Conservation (phyloP, 257 asterid species). For the Henckelia pumila region DNA sequence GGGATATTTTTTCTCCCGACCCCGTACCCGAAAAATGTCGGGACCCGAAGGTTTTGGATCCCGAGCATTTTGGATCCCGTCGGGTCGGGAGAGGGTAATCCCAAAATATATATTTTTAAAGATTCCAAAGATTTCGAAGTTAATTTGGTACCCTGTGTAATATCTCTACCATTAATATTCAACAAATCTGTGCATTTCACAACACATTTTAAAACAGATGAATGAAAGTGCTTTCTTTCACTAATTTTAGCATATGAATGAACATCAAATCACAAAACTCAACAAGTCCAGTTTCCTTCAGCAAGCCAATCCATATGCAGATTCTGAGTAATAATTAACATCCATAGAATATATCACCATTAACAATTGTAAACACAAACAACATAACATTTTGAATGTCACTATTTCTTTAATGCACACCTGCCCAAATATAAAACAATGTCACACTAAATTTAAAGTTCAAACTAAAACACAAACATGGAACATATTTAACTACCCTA, state of each 20-base stretch:
- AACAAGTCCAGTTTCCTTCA: no score
- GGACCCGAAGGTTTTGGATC: no score
- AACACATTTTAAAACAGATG: not conserved
- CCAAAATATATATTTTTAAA: no score
- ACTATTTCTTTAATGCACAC: not conserved
- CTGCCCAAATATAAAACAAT: not conserved
- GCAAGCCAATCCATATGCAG: not conserved
- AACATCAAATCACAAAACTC: not conserved
- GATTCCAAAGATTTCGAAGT: no score
- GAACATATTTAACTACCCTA: conserved; percentile 51
- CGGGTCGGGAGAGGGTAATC: no score
- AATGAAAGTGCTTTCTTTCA: not conserved
- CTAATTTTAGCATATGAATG: not conserved
- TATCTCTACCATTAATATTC: not conserved
- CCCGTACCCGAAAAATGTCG: no score
- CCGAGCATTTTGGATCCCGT: no score
- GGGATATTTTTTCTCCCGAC: no score
- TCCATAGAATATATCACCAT: not conserved
- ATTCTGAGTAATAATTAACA: not conserved
- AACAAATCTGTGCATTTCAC: no score
- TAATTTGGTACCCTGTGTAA: no score
- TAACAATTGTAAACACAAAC: not conserved
- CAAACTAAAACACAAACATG: not conserved
- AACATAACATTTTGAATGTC: not conserved
- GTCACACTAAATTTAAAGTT: not conserved